Base-by-base conservation (phyloP, 169 alveolate genomes). In the Eimeria sp. region DNA sequence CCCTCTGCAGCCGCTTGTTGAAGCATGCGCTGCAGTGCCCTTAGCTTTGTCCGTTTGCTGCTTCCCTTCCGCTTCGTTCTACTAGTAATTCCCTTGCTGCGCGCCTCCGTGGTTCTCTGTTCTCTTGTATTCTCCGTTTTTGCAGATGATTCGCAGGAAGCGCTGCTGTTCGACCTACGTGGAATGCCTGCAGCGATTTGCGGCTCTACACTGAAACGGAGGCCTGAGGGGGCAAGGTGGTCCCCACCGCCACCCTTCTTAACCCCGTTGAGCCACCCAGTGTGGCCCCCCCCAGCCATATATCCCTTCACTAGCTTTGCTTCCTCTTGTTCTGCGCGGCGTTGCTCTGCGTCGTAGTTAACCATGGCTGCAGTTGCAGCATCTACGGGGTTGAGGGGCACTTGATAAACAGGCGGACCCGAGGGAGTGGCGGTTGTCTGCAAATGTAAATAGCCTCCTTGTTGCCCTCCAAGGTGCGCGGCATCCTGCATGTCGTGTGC, bases 381-480 rank as follows among this genome's bases (percentile, higher is more conserved):
- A 85, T 85, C 91, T 18, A 85, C 80, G 37, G 91, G 91, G 33
- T 85, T 85, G 60, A 85, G 78, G 3, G 91, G 91, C 18, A 62
- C 91, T 85, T 85, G 80, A 62, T 85, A 85, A 43, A 56, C 80
- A 58, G 91, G 91, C 40, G 91, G 91, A 40, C 91, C 80, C 56
- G 91, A 85, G 30, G 91, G 91, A 30, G 91, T 49, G 52, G 80
- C 25, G 56, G 91, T 58, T 16, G 91, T 60, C 91, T 85, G 80
- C 91, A 85, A 62, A 37, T 85, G 91, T 37, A 85, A 85, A 25
- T 85, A 85, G 33, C 91, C 91, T 10, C 91, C 91, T 62, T 85
- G 91, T 37, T 85, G 91, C 10, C 91, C 91, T 40, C 80, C 91
- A 16, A 85, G 43, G 49, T 60, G 76, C 4, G 80, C 91, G 60